Conservation (phyloP, 164 flowering plant genomes). For the Liquidambar formosana region DNA sequence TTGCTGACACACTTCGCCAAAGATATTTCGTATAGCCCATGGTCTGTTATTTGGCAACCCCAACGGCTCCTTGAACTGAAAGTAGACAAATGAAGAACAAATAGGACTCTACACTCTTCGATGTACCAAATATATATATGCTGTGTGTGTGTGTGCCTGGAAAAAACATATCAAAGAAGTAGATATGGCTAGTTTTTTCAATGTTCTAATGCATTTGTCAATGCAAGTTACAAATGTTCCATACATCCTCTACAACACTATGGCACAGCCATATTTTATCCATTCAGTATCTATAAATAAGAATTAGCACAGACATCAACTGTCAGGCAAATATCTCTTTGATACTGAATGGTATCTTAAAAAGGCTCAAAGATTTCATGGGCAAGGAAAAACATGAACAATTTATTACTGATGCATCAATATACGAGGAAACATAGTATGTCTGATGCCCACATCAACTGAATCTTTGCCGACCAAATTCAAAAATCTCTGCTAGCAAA, state of each 20-base stretch:
- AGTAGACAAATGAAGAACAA: background rate
- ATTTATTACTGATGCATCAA: no score
- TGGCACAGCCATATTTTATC: background rate
- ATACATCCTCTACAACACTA: background rate
- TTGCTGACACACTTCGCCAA: constrained; percentile 77
- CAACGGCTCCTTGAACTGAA: constrained; percentile 89
- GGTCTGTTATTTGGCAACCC: constrained; percentile 95
- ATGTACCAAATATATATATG: background rate
- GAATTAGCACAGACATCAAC: background rate
- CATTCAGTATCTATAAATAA: no score
- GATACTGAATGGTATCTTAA: background rate
- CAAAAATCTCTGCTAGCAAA: no score
- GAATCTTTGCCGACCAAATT: no score
- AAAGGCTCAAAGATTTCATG: no score
- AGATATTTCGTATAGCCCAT: constrained; percentile 69
- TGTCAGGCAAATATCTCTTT: background rate
- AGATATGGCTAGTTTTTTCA: background rate
- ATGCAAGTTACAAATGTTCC: background rate
- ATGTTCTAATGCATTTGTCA: background rate
- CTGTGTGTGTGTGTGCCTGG: no score
- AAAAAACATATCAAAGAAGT: background rate
- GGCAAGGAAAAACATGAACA: no score
- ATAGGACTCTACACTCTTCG: no score
- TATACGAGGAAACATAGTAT: no score
- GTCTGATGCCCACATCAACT: no score